Conservation (phyloP, 1,284 basidiomycete genomes). For the Leccinum griseonigrum region DNA sequence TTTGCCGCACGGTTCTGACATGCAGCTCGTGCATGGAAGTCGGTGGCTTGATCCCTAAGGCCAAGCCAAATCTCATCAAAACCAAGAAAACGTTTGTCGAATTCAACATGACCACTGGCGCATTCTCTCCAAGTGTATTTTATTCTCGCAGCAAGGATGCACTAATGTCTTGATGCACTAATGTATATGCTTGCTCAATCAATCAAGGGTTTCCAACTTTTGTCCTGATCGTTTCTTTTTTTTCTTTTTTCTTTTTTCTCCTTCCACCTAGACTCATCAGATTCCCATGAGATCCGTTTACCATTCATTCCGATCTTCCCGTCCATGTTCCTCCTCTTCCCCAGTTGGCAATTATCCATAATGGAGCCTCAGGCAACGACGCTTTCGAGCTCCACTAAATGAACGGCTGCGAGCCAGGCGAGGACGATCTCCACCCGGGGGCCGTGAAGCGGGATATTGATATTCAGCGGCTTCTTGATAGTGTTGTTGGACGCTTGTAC, state of each 20-base stretch:
- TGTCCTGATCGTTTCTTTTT: neutral
- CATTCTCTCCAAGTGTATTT: neutral
- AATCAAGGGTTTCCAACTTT: slow-evolving; percentile 2
- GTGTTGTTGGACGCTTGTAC: slow-evolving; percentile 44
- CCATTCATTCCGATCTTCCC: neutral
- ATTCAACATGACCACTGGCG: neutral
- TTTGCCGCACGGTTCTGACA: slow-evolving; percentile 15
- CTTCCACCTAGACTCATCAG: slow-evolving; percentile 11
- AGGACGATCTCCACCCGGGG: slow-evolving; percentile 79
- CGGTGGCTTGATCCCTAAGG: slow-evolving; percentile 12
- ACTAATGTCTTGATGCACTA: neutral
- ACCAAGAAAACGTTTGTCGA: slow-evolving; percentile 6
- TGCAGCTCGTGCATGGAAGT: slow-evolving; percentile 24
- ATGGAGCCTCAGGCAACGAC: slow-evolving; percentile 37
- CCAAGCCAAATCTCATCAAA: neutral
- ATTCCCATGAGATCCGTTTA: slow-evolving; percentile 15
- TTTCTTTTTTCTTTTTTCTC: neutral
- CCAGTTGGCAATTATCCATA: neutral
- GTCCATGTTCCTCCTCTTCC: neutral
- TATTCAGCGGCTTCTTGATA: slow-evolving; percentile 58
- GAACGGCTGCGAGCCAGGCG: slow-evolving; percentile 77
- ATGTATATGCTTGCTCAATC: slow-evolving; percentile 4
- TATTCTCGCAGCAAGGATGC: neutral
- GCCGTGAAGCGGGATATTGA: slow-evolving; percentile 80
- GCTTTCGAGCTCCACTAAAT: slow-evolving; percentile 65